Conservation (phyloP, 75 land plant genomes). For the Azolla pinnata region DNA sequence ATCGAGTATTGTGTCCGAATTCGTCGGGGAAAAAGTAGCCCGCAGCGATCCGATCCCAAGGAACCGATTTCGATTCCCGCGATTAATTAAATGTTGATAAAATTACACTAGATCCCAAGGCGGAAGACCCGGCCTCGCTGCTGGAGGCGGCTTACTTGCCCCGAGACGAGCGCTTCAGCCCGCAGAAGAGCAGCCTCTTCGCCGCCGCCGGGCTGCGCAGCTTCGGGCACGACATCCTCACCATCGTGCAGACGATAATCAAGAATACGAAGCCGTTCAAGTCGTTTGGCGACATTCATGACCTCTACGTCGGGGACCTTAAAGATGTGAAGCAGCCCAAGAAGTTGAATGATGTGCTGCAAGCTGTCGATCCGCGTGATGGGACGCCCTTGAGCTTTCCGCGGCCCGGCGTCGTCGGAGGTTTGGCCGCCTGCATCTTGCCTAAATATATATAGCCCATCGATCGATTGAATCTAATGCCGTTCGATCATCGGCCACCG, state of each 20-base stretch:
- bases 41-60: background rate
- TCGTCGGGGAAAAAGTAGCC: background rate
- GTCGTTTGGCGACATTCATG: background rate
- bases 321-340: background rate
- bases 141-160: background rate
- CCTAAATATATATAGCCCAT: background rate
- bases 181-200: background rate
- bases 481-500: no score
- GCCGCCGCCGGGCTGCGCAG: background rate
- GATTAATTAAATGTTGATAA: no score
- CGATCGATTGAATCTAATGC: no score
- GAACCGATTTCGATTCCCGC: background rate
- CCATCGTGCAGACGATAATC: background rate
- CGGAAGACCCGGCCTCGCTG: constrained; percentile 2
- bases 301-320: background rate
- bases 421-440: background rate
- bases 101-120: background rate
- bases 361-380: background rate
- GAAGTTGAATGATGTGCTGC: background rate
- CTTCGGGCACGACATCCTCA: background rate
- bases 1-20: background rate
- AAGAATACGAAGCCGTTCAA: background rate
- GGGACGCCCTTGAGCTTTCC: background rate
- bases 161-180: background rate
- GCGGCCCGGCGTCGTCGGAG: background rate